Conservation (phyloP, 805 yeast genomes). For the Cyberlindnera mycetangii region DNA sequence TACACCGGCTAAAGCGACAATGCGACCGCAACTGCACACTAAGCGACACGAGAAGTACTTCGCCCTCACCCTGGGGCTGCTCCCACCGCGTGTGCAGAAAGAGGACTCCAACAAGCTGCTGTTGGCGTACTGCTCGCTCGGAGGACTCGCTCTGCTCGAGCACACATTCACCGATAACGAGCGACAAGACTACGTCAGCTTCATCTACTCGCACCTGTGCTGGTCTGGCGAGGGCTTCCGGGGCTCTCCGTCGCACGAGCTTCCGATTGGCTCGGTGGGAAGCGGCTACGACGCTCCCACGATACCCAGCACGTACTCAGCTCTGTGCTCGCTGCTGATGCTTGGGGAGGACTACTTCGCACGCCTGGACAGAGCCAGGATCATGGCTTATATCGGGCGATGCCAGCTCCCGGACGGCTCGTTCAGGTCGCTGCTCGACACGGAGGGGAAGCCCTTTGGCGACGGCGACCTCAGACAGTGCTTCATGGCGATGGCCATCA, state of each 20-base stretch:
- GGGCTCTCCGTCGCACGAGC: slow-evolving; percentile 49
- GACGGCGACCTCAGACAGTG: slow-evolving; percentile 72
- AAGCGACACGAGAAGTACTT: slow-evolving; percentile 40
- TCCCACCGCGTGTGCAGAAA: slow-evolving; percentile 54
- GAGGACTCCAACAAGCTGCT: slow-evolving; percentile 72
- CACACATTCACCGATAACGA: slow-evolving; percentile 30
- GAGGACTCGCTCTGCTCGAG: slow-evolving; percentile 40
- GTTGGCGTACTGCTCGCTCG: slow-evolving; percentile 65
- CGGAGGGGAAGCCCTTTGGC: slow-evolving; percentile 39
- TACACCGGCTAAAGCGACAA: not conserved
- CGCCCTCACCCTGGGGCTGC: slow-evolving; percentile 46
- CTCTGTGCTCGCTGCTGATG: slow-evolving; percentile 53
- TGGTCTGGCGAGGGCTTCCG: slow-evolving; percentile 49
- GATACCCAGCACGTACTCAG: slow-evolving; percentile 75
- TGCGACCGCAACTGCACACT: not conserved
- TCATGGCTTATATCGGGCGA: slow-evolving; percentile 50
- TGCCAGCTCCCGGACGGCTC: slow-evolving; percentile 65
- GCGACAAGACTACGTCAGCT: slow-evolving; percentile 32
- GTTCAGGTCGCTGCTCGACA: slow-evolving; percentile 46
- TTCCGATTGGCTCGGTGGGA: slow-evolving; percentile 10
- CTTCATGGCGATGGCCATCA: slow-evolving; percentile 67
- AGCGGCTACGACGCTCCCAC: slow-evolving; percentile 63
- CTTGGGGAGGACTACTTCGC: slow-evolving; percentile 42
- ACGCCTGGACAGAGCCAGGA: slow-evolving; percentile 36
- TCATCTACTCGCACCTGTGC: slow-evolving; percentile 48